Evolutionary conservation across 2,329 filamentous ascomycete genomes (phyloP).

Genomic region (Sarocladium kiliense): DNA sequence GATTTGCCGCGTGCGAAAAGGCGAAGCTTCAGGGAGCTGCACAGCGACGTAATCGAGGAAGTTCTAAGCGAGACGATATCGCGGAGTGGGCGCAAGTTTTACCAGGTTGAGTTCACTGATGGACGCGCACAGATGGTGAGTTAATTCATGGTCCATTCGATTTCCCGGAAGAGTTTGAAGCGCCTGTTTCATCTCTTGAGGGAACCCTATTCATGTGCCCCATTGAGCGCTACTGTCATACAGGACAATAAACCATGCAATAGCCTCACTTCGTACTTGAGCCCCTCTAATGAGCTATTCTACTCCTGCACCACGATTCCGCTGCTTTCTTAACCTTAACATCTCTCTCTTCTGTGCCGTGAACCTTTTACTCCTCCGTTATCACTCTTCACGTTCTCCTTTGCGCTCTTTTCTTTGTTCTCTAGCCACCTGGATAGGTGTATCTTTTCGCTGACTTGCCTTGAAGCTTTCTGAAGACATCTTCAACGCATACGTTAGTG

Average conservation of each 20-base stretch:
- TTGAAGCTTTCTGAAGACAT: not conserved
- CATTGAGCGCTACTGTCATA: not conserved
- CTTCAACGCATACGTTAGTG: not conserved
- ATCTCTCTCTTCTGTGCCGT: not conserved
- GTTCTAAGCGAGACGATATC: slow-evolving; percentile 26
- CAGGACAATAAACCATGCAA: not conserved
- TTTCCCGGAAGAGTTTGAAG: not conserved
- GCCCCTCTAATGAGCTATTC: not conserved
- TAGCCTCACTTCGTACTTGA: not conserved
- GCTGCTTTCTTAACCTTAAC: not conserved
- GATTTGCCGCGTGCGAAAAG: slow-evolving; percentile 20
- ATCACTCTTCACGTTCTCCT: not conserved
- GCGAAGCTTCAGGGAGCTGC: slow-evolving; percentile 23
- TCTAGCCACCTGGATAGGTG: not conserved
- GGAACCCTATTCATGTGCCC: too few relatives aligned
- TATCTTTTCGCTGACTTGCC: not conserved
- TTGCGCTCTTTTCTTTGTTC: not conserved
- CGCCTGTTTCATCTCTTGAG: not conserved
- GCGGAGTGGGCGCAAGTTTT: slow-evolving; percentile 21
- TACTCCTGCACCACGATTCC: not conserved
- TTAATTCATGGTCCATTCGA: slow-evolving; percentile 13
- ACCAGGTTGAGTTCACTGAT: slow-evolving; percentile 40
- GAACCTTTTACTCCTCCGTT: not conserved
- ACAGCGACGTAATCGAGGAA: slow-evolving; percentile 32
- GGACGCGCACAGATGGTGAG: slow-evolving; percentile 40